These are phyloP conservation scores for Wickerhamiella pararugosa DNA, from an alignment of 1,139 yeast genomes.

Conservation along the genomic window DNA sequence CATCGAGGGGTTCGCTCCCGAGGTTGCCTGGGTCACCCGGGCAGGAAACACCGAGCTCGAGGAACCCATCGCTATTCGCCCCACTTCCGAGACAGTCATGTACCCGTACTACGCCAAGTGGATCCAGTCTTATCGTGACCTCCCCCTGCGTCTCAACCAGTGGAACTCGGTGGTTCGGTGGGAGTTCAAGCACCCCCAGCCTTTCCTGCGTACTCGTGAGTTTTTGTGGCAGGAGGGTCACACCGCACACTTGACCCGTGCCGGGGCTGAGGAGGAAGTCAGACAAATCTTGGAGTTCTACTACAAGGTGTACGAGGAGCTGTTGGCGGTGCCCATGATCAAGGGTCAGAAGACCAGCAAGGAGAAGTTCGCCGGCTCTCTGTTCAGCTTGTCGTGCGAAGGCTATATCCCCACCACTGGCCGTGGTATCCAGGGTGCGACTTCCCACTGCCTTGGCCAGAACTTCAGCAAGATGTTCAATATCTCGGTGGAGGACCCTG, in stretches of 20 bases:
- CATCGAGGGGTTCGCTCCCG: constrained; percentile 98
- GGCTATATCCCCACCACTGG: constrained; percentile 98
- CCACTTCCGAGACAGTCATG: constrained; percentile 99
- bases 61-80: constrained; percentile 97
- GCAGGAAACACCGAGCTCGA: constrained; percentile 92
- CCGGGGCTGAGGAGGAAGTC: constrained; percentile 74
- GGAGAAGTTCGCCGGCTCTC: constrained; percentile 98
- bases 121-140: constrained; percentile 96
- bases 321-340: constrained; percentile 93
- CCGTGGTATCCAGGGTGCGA: constrained; percentile 98
- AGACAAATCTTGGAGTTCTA: constrained; percentile 75
- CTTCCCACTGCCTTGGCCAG: constrained; percentile 95
- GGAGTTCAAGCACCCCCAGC: constrained; percentile 99
- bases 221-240: constrained; percentile 99
- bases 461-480: constrained; percentile 98
- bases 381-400: constrained; percentile 87
- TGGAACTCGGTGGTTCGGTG: constrained; percentile 99
- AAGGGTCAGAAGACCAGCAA: constrained; percentile 93
- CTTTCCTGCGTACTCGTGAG: constrained; percentile 96
- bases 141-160: constrained; percentile 91
- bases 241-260: constrained; percentile 79
- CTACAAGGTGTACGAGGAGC: constrained; percentile 69
- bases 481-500: constrained; percentile 89
- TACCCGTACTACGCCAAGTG: constrained; percentile 98
- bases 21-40: constrained; percentile 98